Conservation (phyloP, 306 rosid species). For the Dryas drummondii region DNA sequence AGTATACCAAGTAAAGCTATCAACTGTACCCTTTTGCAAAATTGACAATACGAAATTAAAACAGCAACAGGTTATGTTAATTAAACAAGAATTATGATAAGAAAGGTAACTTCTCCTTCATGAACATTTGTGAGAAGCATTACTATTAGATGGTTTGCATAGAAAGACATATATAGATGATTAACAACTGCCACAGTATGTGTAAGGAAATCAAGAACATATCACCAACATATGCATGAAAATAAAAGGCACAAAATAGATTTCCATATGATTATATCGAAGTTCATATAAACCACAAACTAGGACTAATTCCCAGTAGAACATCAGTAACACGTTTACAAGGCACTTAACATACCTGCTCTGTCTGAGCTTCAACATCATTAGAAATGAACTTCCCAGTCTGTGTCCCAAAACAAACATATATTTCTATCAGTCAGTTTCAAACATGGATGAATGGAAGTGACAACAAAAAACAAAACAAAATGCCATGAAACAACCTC, state of each 20-base stretch:
- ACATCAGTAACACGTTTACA: slow-evolving; percentile 1
- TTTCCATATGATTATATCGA: neutral
- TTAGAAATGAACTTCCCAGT: slow-evolving; percentile 82
- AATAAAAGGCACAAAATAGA: neutral
- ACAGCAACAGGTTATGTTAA: neutral
- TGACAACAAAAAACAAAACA: neutral
- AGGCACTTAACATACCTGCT: slow-evolving; percentile 57
- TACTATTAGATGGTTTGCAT: neutral
- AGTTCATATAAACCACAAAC: neutral
- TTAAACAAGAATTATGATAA: neutral
- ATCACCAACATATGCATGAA: neutral
- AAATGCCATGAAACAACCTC: slow-evolving; percentile 43
- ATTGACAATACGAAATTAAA: neutral
- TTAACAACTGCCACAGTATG: neutral
- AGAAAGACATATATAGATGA: neutral
- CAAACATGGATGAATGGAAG: neutral
- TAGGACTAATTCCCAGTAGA: neutral
- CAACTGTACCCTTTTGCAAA: neutral
- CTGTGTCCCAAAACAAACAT: slow-evolving; percentile 39
- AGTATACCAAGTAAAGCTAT: neutral
- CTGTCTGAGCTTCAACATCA: slow-evolving; percentile 82
- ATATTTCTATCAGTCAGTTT: neutral
- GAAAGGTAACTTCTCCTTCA: neutral
- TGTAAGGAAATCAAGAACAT: neutral
- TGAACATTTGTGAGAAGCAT: neutral